These are phyloP conservation scores for Collybia mongolica DNA, from an alignment of 768 basidiomycete genomes.

Conservation along the genomic window DNA sequence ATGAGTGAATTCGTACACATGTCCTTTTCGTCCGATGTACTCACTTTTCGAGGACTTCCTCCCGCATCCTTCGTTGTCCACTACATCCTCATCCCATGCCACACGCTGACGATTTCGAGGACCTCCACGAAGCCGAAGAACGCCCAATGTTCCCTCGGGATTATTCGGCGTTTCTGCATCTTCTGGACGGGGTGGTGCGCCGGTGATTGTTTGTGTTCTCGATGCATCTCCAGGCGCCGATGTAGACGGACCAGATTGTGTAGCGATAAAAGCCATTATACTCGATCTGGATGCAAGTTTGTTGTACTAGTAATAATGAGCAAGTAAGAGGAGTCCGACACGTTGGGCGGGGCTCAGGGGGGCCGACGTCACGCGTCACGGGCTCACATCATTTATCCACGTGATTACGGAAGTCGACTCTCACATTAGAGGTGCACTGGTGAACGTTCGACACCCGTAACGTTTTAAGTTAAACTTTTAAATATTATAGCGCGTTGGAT, in stretches of 20 bases:
- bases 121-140: conserved; percentile 60
- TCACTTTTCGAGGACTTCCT: conserved; percentile 93
- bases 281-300: background rate
- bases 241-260: conserved; percentile 26
- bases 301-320: no score
- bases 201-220: conserved; percentile 49
- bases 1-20: background rate
- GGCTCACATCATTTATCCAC: no score
- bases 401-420: no score
- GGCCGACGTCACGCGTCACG: no score
- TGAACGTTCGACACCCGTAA: no score
- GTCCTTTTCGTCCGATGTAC: conserved; percentile 23
- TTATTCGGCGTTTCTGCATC: conserved; percentile 14
- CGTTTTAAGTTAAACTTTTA: no score
- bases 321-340: no score
- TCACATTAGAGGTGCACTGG: no score
- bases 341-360: no score
- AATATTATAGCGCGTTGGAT: no score
- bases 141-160: conserved; percentile 19
- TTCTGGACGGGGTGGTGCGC: conserved; percentile 28
- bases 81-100: conserved; percentile 79
- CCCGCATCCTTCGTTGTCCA: conserved; percentile 89
- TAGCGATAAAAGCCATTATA: background rate
- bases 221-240: conserved; percentile 51
- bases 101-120: conserved; percentile 56